Percentiles rank a stretch among this genome's conserved stretches.
Conservation (phyloP, 2,329 filamentous ascomycete species). For the Monilinia polystroma region DNA sequence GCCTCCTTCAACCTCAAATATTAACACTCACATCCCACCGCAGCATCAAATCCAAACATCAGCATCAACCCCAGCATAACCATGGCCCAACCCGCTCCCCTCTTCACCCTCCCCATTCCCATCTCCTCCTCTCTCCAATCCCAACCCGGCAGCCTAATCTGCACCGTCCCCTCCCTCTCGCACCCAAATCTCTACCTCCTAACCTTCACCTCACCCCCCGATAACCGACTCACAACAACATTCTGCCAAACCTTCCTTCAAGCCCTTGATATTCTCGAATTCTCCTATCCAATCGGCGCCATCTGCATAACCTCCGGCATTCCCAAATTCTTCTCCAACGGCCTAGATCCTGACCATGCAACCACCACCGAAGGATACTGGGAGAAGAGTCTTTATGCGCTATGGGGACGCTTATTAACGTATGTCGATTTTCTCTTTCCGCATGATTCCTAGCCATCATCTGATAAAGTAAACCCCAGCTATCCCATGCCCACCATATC, state of each 20-base stretch:
- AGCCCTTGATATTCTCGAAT: conserved; percentile 73
- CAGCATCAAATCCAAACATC: background rate
- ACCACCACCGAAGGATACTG: conserved; percentile 60
- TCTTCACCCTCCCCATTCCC: conserved; percentile 61
- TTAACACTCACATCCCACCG: background rate
- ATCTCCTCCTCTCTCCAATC: conserved; percentile 43
- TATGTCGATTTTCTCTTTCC: conserved; percentile 37
- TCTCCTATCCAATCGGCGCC: conserved; percentile 63
- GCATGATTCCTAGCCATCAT: background rate
- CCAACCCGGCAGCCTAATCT: conserved; percentile 58
- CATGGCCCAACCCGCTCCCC: conserved; percentile 34
- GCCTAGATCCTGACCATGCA: conserved; percentile 73
- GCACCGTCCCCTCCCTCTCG: conserved; percentile 56
- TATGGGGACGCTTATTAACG: conserved; percentile 65
- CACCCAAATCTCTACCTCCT: conserved; percentile 62
- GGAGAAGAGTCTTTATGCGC: conserved; percentile 56
- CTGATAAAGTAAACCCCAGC: conserved; percentile 36
- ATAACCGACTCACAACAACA: conserved; percentile 71
- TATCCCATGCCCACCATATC: conserved; percentile 82
- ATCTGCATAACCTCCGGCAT: conserved; percentile 75
- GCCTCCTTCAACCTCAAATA: background rate
- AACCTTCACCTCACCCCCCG: conserved; percentile 67
- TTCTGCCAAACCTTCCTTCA: conserved; percentile 67
- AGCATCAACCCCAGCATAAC: background rate
- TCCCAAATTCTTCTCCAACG: conserved; percentile 79